phyloP scores from a whole-genome alignment of 2,329 filamentous ascomycete species.

The Alternaria triticina region DNA sequence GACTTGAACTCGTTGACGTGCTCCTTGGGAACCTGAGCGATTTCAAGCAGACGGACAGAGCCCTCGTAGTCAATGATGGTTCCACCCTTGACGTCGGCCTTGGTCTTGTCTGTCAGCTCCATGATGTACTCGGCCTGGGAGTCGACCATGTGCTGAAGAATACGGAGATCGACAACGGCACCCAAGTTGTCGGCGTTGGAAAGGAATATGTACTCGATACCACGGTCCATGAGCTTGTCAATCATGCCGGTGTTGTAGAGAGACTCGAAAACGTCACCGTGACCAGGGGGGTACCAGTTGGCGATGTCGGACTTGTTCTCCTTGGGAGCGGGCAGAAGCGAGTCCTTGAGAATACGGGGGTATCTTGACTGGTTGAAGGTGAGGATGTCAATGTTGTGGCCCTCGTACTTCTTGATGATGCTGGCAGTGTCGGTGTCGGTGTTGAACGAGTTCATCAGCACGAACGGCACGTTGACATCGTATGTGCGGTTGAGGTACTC shows the following conservation, averaged over 20 bases:
- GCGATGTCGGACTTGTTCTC: constrained; percentile 82
- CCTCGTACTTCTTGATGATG: constrained; percentile 99
- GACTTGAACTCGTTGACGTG: constrained; percentile 99
- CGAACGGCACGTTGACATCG: constrained; percentile 94
- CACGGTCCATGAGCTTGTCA: constrained; percentile 92
- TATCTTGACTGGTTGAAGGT: constrained; percentile 99
- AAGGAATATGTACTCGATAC: constrained; percentile 97
- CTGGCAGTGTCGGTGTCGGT: constrained; percentile 96
- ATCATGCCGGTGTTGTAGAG: constrained; percentile 99
- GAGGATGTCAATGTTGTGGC: constrained; percentile 98
- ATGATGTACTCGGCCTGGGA: constrained; percentile 98
- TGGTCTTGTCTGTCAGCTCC: constrained; percentile 99
- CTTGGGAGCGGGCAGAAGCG: constrained; percentile 93
- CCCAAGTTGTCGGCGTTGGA: constrained; percentile 99
- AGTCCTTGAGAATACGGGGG: constrained; percentile 98
- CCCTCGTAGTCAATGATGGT: constrained; percentile 99
- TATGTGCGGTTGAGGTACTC: constrained; percentile 99
- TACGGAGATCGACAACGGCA: constrained; percentile 95
- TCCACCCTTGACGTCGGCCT: constrained; percentile 99
- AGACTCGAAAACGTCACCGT: constrained; percentile 99
- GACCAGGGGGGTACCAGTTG: constrained; percentile 98
- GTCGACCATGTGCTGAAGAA: constrained; percentile 99
- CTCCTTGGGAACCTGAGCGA: constrained; percentile 99
- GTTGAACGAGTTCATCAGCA: constrained; percentile 99
- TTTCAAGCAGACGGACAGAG: constrained; percentile 94